Evolutionary conservation across 345 rosid genomes (phyloP).

Genomic region (Toxicodendron radicans): DNA sequence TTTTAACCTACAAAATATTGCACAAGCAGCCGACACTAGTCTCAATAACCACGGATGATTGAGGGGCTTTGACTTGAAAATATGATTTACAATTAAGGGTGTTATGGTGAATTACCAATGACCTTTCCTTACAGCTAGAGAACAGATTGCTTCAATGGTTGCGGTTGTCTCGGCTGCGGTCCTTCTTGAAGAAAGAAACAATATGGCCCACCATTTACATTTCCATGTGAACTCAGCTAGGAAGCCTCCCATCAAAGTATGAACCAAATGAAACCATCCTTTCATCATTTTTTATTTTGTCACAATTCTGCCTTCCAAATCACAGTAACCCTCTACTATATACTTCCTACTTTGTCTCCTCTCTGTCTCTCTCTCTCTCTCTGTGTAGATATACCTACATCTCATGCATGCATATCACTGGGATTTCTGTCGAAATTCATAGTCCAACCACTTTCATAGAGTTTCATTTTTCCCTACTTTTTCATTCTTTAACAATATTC

Average conservation of each 20-base stretch:
- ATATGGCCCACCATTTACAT: neutral
- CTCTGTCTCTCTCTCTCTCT: neutral
- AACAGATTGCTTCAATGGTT: slow-evolving; percentile 5
- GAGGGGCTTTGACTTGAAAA: slow-evolving; percentile 31
- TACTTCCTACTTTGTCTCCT: too few species aligned
- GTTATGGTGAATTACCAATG: neutral
- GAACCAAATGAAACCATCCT: too few species aligned
- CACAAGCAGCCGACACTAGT: slow-evolving; percentile 33
- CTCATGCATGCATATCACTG: neutral
- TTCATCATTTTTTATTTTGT: neutral
- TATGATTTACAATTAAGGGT: slow-evolving; percentile 20
- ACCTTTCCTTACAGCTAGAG: too few species aligned
- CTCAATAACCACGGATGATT: neutral
- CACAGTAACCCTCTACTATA: too few species aligned
- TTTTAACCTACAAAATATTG: neutral
- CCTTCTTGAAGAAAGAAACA: neutral
- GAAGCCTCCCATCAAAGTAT: neutral
- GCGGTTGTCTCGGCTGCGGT: slow-evolving; percentile 2
- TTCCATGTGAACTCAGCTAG: neutral
- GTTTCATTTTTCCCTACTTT: neutral
- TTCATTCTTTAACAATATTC: neutral
- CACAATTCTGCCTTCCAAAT: neutral
- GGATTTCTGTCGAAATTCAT: slow-evolving; percentile 3
- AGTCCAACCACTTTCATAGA: neutral
- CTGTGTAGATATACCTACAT: neutral